These are phyloP conservation scores for Chaetomium strumarium DNA, from an alignment of 2,329 filamentous ascomycete genomes.

Conservation along the genomic window DNA sequence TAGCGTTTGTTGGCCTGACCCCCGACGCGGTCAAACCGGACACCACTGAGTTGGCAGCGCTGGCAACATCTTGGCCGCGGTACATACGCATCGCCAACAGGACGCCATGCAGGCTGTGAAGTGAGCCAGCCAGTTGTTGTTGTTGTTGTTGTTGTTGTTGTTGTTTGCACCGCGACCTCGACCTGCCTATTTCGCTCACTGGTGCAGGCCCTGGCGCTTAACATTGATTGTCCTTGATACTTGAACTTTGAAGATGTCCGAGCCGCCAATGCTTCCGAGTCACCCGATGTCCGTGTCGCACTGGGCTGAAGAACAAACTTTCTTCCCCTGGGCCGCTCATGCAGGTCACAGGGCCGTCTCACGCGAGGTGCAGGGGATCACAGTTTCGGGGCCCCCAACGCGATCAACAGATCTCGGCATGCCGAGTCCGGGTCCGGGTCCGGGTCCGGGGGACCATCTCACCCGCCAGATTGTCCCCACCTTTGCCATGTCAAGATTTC, in stretches of 20 bases:
- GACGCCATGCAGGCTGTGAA: neutral
- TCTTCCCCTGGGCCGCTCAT: neutral
- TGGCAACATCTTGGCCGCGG: neutral
- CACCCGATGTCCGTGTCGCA: neutral
- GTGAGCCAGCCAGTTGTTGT: neutral
- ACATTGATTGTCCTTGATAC: neutral
- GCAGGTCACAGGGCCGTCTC: constrained; percentile 1
- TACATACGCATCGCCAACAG: neutral
- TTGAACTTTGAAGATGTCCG: neutral
- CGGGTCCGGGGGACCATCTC: too few species aligned
- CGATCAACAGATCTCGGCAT: constrained; percentile 2
- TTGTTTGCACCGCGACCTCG: neutral
- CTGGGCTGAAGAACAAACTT: neutral
- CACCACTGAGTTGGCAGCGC: neutral
- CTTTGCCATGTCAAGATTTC: too few species aligned
- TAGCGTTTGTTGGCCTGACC: neutral
- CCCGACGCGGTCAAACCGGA: neutral
- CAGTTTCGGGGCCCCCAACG: neutral
- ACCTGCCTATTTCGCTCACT: neutral
- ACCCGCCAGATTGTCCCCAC: too few species aligned
- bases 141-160: neutral
- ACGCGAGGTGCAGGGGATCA: neutral
- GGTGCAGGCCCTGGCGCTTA: neutral
- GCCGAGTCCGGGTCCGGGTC: neutral
- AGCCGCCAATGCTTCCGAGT: neutral